Evolutionary conservation across 495 filamentous ascomycete genomes (phyloP), one percentile per base, ranked within the genome.

Genomic region (Penicillium cinerascens): DNA sequence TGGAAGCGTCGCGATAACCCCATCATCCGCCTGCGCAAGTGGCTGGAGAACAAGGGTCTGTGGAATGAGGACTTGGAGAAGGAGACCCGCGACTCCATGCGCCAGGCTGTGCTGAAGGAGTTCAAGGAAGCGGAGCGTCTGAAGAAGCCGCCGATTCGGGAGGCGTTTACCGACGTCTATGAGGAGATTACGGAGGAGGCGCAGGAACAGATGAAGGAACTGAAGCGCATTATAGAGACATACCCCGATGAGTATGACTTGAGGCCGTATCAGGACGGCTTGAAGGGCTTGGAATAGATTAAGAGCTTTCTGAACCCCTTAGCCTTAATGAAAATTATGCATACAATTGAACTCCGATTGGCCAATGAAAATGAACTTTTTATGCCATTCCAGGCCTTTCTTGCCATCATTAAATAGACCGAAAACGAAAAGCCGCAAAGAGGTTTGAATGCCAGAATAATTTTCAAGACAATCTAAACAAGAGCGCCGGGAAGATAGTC

Each of bases 1-100:
- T 98, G 93, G 93, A 97, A 97, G 66, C 77, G 91, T 4, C 78
- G 95, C 9, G 93, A 98, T 66, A 97, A 97, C 63, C 93, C 93
- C 1, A 91, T 98, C 38, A 89, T 91, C 39, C 76, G 92, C 44
- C 66, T 98, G 59, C 82, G 93, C 21, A 98, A 97, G 74, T 97
- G 87, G 80, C 81, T 98, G 62, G 91, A 97, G 71, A 77, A 81
- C 8, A 81, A 85, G 59, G 84, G 84, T 1, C 55, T 86, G 16
- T 97, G 92, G 92, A 83, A 92, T 61, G 91, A 96, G 55, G 80
- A 85, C 39, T 81, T 83, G 55, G 91, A 96, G 67, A 84, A 85
- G 51, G 84, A 90, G 46, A 79, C 85, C 1, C 74, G 89, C 9
- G 81, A 84, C 25, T 64, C 74, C 18, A 74, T 89, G 29, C 75